Conservation (phyloP, 2,329 filamentous ascomycete species). For the Phyllosticta citriasiana region DNA sequence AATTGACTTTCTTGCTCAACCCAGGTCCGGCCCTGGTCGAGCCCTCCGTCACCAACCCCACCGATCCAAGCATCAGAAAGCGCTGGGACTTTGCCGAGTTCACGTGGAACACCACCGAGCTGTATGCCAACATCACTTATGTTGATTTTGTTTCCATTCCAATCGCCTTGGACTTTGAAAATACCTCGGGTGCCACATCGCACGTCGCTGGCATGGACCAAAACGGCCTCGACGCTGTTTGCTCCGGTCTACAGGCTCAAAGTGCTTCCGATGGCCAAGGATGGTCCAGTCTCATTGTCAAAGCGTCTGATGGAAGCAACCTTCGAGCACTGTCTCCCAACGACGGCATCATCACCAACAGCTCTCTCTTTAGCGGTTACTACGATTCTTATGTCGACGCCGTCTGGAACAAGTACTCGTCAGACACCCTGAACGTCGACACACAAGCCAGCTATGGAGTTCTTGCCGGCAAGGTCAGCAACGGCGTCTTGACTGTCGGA, state of each 20-base stretch:
- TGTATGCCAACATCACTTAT: conserved; percentile 52
- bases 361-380: conserved; percentile 40
- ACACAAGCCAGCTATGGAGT: conserved; percentile 53
- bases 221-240: conserved; percentile 48
- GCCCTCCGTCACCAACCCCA: conserved; percentile 58
- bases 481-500: conserved; percentile 33
- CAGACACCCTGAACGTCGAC: conserved; percentile 45
- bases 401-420: conserved; percentile 40
- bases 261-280: conserved; percentile 42
- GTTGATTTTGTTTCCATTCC: conserved; percentile 61
- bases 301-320: conserved; percentile 22
- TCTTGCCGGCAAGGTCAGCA: conserved; percentile 39
- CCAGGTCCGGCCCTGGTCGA: conserved; percentile 64
- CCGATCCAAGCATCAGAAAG: conserved; percentile 37
- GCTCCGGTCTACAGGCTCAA: conserved; percentile 46
- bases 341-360: conserved; percentile 36
- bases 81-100: conserved; percentile 40
- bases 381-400: conserved; percentile 43
- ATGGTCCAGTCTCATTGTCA: conserved; percentile 53
- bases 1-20: conserved; percentile 60
- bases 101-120: conserved; percentile 36
- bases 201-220: conserved; percentile 47
- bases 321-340: conserved; percentile 36
- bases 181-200: conserved; percentile 29
- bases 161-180: conserved; percentile 35